A percentile compares a stretch with the other conserved stretches of the same genome.
These are phyloP conservation scores for Oryza longistaminata DNA, from an alignment of 176 grass and related monocot genomes.

Conservation along the genomic window DNA sequence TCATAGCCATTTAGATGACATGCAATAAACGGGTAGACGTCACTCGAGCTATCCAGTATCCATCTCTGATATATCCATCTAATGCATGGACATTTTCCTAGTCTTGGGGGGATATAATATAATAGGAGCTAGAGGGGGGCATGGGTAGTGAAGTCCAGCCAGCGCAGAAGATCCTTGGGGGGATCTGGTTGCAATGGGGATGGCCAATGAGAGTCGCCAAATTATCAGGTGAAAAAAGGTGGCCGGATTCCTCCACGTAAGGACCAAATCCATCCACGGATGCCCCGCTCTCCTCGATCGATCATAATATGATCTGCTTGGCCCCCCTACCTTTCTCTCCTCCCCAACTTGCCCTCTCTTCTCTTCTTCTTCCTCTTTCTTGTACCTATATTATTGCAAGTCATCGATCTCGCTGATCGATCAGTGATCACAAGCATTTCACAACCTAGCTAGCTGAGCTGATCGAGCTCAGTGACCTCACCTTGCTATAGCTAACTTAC, in stretches of 20 bases:
- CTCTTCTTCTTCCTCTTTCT: background rate
- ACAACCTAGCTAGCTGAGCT: background rate
- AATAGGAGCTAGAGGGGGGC: too few species aligned
- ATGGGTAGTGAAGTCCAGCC: too few species aligned
- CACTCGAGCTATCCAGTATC: too few species aligned
- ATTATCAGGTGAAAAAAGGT: constrained; percentile 23
- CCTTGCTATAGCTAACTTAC: background rate
- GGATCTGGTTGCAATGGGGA: background rate
- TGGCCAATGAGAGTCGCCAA: constrained; percentile 27
- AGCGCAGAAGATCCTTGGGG: too few species aligned
- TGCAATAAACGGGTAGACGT: too few species aligned
- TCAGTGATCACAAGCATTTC: background rate
- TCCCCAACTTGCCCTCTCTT: background rate
- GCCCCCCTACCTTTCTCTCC: background rate
- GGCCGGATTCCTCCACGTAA: constrained; percentile 63
- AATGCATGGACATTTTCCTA: too few species aligned
- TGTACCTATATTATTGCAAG: too few species aligned
- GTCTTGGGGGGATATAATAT: too few species aligned
- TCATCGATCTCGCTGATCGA: background rate
- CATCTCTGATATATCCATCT: too few species aligned
- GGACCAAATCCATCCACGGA: constrained; percentile 36
- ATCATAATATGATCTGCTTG: constrained; percentile 44
- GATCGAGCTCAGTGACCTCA: background rate
- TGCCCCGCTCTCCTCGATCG: background rate
- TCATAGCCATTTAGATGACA: too few species aligned